Conservation (phyloP, 371 early-diverging fungal species). For the Zopfochytrium polystomum region DNA sequence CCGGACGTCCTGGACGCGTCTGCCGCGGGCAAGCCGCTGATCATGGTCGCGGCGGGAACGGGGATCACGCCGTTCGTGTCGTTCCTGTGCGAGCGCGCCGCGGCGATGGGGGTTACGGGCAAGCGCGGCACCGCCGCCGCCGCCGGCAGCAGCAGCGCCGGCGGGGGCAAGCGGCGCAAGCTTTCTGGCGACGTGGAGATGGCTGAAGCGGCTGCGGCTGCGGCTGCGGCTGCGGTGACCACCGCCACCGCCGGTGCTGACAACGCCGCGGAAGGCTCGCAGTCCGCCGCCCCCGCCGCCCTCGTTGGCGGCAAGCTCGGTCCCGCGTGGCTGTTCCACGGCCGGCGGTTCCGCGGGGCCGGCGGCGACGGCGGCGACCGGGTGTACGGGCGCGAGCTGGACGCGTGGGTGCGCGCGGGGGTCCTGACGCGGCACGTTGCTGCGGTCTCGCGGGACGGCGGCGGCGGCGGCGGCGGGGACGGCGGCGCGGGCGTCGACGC, state of each 20-base stretch:
- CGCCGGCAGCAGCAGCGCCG: no score
- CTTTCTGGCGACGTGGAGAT: no score
- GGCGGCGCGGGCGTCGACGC: no score
- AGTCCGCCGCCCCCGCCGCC: no score
- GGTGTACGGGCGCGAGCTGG: constrained; percentile 61
- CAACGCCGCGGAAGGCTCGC: no score
- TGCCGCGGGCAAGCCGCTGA: constrained; percentile 53
- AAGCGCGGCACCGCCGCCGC: no score
- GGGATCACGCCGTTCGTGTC: constrained; percentile 88
- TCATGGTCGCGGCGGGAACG: constrained; percentile 85
- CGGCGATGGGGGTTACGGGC: no score
- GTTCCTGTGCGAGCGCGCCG: constrained; percentile 69
- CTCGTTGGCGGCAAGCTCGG: constrained; percentile 35
- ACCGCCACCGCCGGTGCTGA: no score
- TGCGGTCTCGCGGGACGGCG: constrained; percentile 17
- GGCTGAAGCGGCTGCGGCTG: not conserved
- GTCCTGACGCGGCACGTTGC: constrained; percentile 56
- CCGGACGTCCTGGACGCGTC: no score
- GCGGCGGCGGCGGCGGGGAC: constrained; percentile 5
- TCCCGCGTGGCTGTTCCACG: constrained; percentile 67
- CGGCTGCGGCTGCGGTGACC: not conserved
- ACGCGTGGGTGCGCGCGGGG: constrained; percentile 42
- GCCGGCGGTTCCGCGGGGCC: constrained; percentile 66
- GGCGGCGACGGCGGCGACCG: constrained; percentile 54
- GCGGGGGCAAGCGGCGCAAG: no score